Evolutionary conservation across 768 basidiomycete genomes (phyloP).

Genomic region (Boletus pseudo-olivaceus): DNA sequence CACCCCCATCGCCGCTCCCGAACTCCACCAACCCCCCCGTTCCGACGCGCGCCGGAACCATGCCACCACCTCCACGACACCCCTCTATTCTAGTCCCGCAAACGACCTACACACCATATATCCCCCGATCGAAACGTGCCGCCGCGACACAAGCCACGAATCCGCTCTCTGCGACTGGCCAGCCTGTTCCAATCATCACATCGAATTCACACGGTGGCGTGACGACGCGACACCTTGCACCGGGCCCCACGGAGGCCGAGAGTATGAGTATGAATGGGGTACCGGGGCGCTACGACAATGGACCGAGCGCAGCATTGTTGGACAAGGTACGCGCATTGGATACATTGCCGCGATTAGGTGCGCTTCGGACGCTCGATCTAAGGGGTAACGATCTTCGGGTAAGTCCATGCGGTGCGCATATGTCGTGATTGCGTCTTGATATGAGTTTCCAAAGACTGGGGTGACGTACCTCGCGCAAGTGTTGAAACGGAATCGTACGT

Average conservation of each 20-base stretch:
- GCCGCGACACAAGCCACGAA: conserved; percentile 28
- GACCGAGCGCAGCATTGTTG: conserved; percentile 73
- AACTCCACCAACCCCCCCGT: conserved; percentile 19
- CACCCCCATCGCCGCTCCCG: conserved; percentile 33
- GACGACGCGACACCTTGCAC: conserved; percentile 41
- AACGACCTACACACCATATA: conserved; percentile 82
- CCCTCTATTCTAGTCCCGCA: conserved; percentile 47
- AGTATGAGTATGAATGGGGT: not conserved
- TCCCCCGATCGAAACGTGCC: conserved; percentile 59
- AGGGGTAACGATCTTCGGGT: conserved; percentile 90
- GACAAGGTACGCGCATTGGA: conserved; percentile 91
- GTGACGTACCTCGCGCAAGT: conserved; percentile 93
- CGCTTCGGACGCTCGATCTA: conserved; percentile 84
- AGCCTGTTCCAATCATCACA: conserved; percentile 69
- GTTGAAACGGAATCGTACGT: conserved; percentile 89
- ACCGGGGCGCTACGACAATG: conserved; percentile 28
- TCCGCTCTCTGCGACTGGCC: conserved; percentile 38
- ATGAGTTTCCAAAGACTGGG: conserved; percentile 45
- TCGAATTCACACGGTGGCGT: conserved; percentile 54
- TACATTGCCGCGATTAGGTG: conserved; percentile 79
- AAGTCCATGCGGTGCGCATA: conserved; percentile 30
- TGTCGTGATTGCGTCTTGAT: not conserved
- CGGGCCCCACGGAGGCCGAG: conserved; percentile 1
- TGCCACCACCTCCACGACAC: conserved; percentile 49
- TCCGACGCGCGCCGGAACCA: conserved; percentile 35